Conservation (phyloP, 2,329 filamentous ascomycete genomes). For the Dichotomopilus funicola region DNA sequence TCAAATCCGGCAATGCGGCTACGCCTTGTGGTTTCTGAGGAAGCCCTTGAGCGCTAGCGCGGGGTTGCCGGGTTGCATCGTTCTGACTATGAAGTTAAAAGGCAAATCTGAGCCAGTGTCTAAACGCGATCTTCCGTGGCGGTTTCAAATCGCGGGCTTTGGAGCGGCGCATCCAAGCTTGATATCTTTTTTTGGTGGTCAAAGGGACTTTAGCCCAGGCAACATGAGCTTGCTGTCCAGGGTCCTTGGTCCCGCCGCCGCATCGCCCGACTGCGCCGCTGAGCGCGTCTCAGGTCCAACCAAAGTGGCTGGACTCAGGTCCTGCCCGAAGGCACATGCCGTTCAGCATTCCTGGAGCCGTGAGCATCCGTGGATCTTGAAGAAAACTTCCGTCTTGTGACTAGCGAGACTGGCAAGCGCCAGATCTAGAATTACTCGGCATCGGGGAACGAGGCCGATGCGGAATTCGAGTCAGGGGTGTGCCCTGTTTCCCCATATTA, state of each 20-base stretch:
- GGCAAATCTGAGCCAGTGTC: slow-evolving; percentile 33
- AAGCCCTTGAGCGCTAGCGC: slow-evolving; percentile 38
- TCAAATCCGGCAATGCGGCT: slow-evolving; percentile 9
- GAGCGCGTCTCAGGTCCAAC: not conserved
- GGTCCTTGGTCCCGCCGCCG: not conserved
- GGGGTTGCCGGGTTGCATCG: slow-evolving; percentile 20
- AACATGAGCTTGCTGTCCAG: too few relatives aligned
- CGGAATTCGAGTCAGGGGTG: slow-evolving; percentile 1
- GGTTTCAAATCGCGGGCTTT: not conserved
- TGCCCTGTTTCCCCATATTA: slow-evolving; percentile 9
- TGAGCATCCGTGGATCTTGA: too few relatives aligned
- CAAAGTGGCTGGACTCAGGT: not conserved
- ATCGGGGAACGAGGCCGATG: not conserved
- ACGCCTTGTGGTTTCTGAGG: slow-evolving; percentile 40
- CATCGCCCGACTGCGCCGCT: not conserved
- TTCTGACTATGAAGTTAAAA: slow-evolving; percentile 32
- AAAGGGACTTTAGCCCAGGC: too few relatives aligned
- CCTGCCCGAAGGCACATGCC: too few relatives aligned
- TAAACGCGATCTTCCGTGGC: not conserved
- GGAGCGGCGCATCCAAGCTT: not conserved
- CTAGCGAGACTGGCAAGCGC: not conserved
- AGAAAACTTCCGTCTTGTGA: not conserved
- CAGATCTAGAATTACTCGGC: not conserved
- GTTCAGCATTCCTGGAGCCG: too few relatives aligned
- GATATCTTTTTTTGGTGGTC: not conserved